These are phyloP conservation scores for Candida morakotiae DNA, from an alignment of 805 yeast genomes.

Conservation along the genomic window DNA sequence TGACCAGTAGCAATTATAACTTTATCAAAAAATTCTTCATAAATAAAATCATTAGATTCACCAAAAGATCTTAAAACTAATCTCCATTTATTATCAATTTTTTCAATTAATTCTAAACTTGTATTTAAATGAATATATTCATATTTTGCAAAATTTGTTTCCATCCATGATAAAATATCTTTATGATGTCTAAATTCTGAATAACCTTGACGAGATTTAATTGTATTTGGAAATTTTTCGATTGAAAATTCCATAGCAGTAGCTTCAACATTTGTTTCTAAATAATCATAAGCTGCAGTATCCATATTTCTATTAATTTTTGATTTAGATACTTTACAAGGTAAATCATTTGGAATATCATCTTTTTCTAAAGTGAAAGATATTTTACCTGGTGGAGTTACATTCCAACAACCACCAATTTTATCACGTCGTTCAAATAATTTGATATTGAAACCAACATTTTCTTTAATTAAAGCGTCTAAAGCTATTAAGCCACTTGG, in stretches of 20 bases:
- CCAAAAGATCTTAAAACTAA: constrained; percentile 18
- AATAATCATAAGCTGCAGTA: constrained; percentile 17
- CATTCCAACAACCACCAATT: constrained; percentile 46
- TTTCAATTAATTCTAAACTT: constrained; percentile 24
- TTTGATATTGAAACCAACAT: constrained; percentile 25
- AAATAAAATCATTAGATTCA: constrained; percentile 21
- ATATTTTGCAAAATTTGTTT: constrained; percentile 6
- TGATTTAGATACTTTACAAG: constrained; percentile 15
- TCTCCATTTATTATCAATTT: constrained; percentile 16
- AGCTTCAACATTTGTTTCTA: constrained; percentile 22
- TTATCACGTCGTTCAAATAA: constrained; percentile 37
- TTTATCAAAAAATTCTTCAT: constrained; percentile 33
- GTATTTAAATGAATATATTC: constrained; percentile 18
- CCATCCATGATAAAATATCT: constrained; percentile 14
- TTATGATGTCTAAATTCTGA: constrained; percentile 15
- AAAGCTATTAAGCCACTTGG: constrained; percentile 45
- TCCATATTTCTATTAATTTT: constrained; percentile 16
- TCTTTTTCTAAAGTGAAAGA: constrained; percentile 8
- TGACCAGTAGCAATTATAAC: constrained; percentile 46
- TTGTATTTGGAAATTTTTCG: constrained; percentile 16
- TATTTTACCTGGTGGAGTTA: constrained; percentile 15
- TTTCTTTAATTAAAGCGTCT: constrained; percentile 35
- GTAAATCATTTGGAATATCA: constrained; percentile 12
- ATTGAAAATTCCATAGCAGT: constrained; percentile 19
- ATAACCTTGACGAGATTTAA: constrained; percentile 15